Evolutionary conservation across 2,329 filamentous ascomycete genomes (phyloP), one percentile per base, ranked within the genome.

Genomic region (Exophiala dermatitidis): DNA sequence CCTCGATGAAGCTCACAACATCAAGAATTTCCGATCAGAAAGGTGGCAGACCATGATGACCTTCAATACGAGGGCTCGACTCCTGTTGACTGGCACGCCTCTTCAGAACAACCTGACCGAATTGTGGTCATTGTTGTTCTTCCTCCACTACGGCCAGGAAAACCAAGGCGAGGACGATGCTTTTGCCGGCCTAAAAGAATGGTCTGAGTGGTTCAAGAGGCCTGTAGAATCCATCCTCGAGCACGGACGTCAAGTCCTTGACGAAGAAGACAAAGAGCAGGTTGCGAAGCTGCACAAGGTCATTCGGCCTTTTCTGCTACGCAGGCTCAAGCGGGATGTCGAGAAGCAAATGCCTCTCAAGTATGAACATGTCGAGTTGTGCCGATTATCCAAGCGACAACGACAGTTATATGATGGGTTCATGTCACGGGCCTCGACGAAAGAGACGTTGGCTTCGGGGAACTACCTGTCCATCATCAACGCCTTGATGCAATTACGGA

Each of bases 311-410:
- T 97, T 96, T 65, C 79, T 98, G 7, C 77, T 98, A 4, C 84
- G 93, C 48, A 83, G 93, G 52, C 74, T 98, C 53, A 98, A 98
- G 71, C 87, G 89, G 42, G 93, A 98, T 66, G 93, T 98, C 4
- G 94, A 98, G 72, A 96, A 97, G 72, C 93, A 98, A 68, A 95
- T 98, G 88, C 93, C 94, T 0, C 90, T 83, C 57, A 98, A 98
- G 69, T 95, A 95, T 66, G 94, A 98, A 69, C 90, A 96, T 65
- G 90, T 98, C 19, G 88, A 97, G 60, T 90, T 95, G 65, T 98
- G 93, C 69, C 86, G 91, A 42, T 77, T 98, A 3, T 97, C 91
- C 4, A 96, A 97, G 68, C 84, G 93, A 28, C 93, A 98, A 67
- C 83, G 93, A 41, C 93, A 95, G 70, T 75, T 98, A 5, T 98